phyloP scores from a whole-genome alignment of 2,329 filamentous ascomycete genomes.

The Diplodia mutila region DNA sequence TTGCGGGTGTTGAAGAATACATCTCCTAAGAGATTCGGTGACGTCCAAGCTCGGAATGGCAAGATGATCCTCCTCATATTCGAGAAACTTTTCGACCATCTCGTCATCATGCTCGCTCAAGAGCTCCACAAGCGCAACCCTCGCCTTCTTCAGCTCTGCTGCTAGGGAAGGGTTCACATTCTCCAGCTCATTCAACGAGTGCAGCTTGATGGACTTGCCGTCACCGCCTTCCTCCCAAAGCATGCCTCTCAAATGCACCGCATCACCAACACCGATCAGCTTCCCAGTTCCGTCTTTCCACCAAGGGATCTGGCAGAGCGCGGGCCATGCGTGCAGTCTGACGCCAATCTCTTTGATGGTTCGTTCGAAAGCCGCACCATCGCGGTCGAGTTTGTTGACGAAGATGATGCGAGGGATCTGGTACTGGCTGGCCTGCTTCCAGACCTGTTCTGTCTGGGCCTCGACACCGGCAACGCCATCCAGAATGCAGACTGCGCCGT shows the following conservation, averaged over 20 bases:
- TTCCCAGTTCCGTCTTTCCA: conserved; percentile 74
- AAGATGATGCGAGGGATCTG: conserved; percentile 80
- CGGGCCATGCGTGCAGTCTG: conserved; percentile 79
- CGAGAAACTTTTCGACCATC: conserved; percentile 83
- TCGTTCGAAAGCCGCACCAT: conserved; percentile 78
- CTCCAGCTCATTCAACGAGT: conserved; percentile 59
- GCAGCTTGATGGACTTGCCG: conserved; percentile 64
- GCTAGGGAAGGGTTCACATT: conserved; percentile 55
- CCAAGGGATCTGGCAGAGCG: conserved; percentile 94
- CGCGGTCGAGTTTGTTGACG: conserved; percentile 83
- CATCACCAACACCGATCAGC: conserved; percentile 84
- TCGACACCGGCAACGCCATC: conserved; percentile 94
- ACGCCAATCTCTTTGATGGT: conserved; percentile 85
- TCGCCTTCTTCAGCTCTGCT: conserved; percentile 73
- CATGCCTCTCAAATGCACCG: conserved; percentile 74
- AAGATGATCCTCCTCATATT: conserved; percentile 72
- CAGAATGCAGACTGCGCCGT: conserved; percentile 89
- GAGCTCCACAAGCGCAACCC: conserved; percentile 77
- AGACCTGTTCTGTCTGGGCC: conserved; percentile 95
- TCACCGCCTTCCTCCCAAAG: conserved; percentile 71
- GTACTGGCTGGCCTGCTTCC: conserved; percentile 86
- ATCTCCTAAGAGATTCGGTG: conserved; percentile 72
- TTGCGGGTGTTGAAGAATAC: conserved; percentile 69
- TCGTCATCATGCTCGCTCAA: conserved; percentile 87
- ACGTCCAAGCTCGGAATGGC: conserved; percentile 69